Evolutionary conservation across 1,284 basidiomycete species (phyloP).

Genomic region (Trametes hirsuta): DNA sequence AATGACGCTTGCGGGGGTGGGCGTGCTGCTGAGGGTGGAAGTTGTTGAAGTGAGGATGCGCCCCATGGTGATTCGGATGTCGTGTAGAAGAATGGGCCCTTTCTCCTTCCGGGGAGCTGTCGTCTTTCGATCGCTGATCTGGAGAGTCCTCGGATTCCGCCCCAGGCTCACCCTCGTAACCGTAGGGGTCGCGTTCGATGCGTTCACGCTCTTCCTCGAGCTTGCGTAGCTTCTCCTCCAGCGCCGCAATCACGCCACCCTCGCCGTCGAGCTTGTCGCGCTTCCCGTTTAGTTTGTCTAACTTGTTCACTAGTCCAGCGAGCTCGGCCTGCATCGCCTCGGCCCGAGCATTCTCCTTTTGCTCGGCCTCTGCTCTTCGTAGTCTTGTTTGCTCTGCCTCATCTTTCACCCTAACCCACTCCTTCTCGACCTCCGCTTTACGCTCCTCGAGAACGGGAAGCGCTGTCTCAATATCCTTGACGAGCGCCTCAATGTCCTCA

Average conservation of each 20-base stretch:
- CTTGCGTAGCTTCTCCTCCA: conserved; percentile 43
- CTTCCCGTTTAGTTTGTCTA: conserved; percentile 57
- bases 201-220: conserved; percentile 44
- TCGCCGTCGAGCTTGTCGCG: conserved; percentile 59
- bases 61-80: conserved; percentile 11
- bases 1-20: conserved; percentile 36
- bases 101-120: conserved; percentile 19
- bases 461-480: conserved; percentile 52
- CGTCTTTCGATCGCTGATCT: conserved; percentile 20
- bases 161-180: conserved; percentile 31
- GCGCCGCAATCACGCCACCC: conserved; percentile 40
- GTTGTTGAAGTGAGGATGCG: conserved; percentile 15
- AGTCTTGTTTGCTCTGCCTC: conserved; percentile 36
- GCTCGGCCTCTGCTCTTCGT: conserved; percentile 42
- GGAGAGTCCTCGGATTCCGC: conserved; percentile 16
- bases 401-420: conserved; percentile 45
- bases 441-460: conserved; percentile 51
- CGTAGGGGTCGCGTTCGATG: conserved; percentile 40
- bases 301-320: conserved; percentile 41
- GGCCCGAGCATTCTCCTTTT: conserved; percentile 45
- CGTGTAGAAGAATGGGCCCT: neutral
- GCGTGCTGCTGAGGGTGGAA: conserved; percentile 22
- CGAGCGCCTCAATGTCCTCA: conserved; percentile 55
- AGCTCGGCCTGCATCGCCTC: conserved; percentile 47
- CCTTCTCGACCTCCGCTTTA: conserved; percentile 49